Conservation (phyloP, 176 grass and related monocot species). For the Carex cristatella region DNA sequence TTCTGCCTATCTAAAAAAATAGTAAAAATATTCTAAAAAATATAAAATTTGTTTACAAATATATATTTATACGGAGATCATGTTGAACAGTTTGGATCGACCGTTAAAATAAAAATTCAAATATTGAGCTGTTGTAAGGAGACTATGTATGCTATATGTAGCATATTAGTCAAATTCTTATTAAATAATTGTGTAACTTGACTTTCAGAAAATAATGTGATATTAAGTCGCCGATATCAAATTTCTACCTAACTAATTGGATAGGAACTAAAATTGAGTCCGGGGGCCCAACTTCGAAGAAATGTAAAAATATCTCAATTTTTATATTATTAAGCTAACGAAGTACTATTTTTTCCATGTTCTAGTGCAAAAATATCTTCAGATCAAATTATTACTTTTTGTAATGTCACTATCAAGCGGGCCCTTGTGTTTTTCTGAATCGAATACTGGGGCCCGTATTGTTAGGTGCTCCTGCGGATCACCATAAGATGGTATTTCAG, state of each 20-base stretch:
- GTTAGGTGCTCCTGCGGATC: neutral
- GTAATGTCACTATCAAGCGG: neutral
- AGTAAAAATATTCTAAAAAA: too few relatives aligned
- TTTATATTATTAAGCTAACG: neutral
- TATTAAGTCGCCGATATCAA: neutral
- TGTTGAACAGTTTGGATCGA: too few relatives aligned
- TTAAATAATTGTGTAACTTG: too few relatives aligned
- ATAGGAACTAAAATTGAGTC: neutral
- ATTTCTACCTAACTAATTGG: neutral
- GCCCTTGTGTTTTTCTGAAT: neutral
- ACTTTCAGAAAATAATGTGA: neutral
- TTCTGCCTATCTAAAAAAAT: too few relatives aligned
- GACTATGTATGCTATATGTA: too few relatives aligned
- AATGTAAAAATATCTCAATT: neutral
- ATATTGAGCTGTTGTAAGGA: too few relatives aligned
- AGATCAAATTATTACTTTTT: neutral
- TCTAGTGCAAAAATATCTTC: neutral
- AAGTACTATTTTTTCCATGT: neutral
- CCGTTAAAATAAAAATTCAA: too few relatives aligned
- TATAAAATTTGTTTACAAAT: too few relatives aligned
- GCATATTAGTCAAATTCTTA: too few relatives aligned
- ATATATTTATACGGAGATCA: too few relatives aligned
- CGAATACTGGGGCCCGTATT: neutral
- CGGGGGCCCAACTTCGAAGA: neutral
- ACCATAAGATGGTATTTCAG: neutral